Evolutionary conservation across 805 yeast species (phyloP), one percentile per base, ranked within the genome.

Genomic region (Candida palmyrensis): DNA sequence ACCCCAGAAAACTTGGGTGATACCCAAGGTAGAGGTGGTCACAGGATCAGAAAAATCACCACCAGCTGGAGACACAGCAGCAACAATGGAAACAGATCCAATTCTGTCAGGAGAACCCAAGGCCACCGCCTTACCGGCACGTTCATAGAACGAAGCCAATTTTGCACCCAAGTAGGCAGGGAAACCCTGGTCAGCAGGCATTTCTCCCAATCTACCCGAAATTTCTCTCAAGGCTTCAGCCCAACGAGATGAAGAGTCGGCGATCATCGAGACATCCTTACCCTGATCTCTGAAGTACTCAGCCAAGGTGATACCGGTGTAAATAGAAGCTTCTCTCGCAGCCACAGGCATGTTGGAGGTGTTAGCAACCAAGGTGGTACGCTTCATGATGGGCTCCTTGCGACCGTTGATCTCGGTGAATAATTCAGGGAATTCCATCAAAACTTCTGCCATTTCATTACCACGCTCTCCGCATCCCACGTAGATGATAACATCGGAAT

Each of bases 111-210:
- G 99, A 39, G 95, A 86, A 55, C 99, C 99, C 40, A 92, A 73
- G 3, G 96, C 90, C 51, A 81, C 73, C 28, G 96, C 95, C 61
- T 83, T 87, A 70, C 99, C 99, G 29, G 99, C 99, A 73, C 99
- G 87, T 72, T 92, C 99, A 67, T 92, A 92, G 78, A 92, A 92
- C 36, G 97, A 90, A 37, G 99, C 97, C 53, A 92, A 77, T 62
- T 92, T 92, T 33, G 99, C 96, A 71, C 98, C 98, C 62, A 92
- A 75, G 62, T 92, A 92, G 33, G 99, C 99, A 41, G 99, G 99
- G 92, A 89, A 92, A 74, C 99, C 99, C 74, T 94, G 98, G 69
- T 92, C 99, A 42, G 99, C 99, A 59, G 99, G 99, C 99, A 92
- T 92, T 75, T 92, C 99, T 69, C 98, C 99, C 62, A 92, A 75